Base-by-base conservation (phyloP, 257 asterid species). In the Gentiana macrophylla region DNA sequence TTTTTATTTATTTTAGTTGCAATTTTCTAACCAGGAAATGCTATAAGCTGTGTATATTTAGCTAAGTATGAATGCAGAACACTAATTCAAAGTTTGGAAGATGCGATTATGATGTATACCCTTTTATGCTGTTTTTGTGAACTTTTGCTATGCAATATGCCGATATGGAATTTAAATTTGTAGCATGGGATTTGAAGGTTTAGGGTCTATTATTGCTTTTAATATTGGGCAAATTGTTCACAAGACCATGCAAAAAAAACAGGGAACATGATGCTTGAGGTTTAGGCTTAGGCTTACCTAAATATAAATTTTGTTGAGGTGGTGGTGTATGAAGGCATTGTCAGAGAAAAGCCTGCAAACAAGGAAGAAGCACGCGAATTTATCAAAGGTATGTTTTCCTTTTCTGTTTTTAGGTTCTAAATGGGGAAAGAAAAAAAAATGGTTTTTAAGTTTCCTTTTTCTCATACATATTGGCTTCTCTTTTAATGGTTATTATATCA, bases 331-430 rank as follows among this genome's bases (percentile, higher is more conserved):
- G 70, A 81, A 74, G 97, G 94, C 65, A 52, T 34, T 56, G 72
- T 89, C 54, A 78, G 95, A 71, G 97, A 89, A 63, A 89, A 89
- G 74, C 93, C 97, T 57, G 61, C 88, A 51, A 70, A 66, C 37
- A 80, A 67, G 77, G 89, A 78, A 59, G 94, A 89, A 79, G 95
- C 88, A 4, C 83, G 83, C 12, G 73, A 78, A 53, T 86, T 81
- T 55, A 80, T 86, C 65, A 70, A 77, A 81, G 82, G 92, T 85
- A 63, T n/a, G n/a, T n/a, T n/a, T n/a, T n/a, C n/a, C n/a, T n/a
- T 38, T 41, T 41, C 46, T 41, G 46, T 41, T 41, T 41, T 10
- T n/a, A n/a, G n/a, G n/a, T n/a, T n/a, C n/a, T n/a, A n/a, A n/a
- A n/a, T n/a, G n/a, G n/a, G n/a, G n/a, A n/a, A n/a, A n/a, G n/a